phyloP scores from a whole-genome alignment of 2,329 filamentous ascomycete species.

The Aspergillus proliferans region DNA sequence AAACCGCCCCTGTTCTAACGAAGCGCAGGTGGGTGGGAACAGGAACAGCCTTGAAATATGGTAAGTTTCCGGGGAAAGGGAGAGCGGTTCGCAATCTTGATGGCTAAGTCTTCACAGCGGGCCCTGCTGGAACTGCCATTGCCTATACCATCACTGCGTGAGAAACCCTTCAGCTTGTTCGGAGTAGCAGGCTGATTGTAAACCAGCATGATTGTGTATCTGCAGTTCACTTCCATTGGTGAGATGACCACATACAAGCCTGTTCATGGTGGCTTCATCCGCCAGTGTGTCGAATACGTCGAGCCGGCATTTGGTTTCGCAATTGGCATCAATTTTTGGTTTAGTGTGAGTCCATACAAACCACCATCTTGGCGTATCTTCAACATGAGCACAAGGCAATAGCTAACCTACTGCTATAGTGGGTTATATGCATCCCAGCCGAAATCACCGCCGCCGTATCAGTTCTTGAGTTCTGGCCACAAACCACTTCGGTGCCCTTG shows the following conservation, averaged over 20 bases:
- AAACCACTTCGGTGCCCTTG: conserved; percentile 18
- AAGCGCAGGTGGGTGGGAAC: conserved; percentile 26
- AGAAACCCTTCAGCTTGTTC: conserved; percentile 1
- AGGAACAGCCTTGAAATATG: conserved; percentile 28
- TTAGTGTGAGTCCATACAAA: conserved; percentile 12
- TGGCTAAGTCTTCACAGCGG: conserved; percentile 12
- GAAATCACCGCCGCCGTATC: conserved; percentile 31
- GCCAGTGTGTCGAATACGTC: conserved; percentile 26
- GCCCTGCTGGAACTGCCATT: conserved; percentile 27
- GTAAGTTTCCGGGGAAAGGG: conserved; percentile 4
- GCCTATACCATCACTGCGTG: conserved; percentile 28
- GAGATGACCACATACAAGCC: conserved; percentile 29
- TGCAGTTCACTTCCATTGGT: conserved; percentile 27
- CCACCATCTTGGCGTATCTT: background rate
- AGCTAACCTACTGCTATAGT: conserved; percentile 7
- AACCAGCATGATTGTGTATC: conserved; percentile 25
- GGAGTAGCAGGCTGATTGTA: background rate
- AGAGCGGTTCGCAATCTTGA: background rate
- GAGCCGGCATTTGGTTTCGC: conserved; percentile 31
- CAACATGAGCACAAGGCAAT: background rate
- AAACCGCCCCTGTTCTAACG: background rate
- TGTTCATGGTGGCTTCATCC: conserved; percentile 29
- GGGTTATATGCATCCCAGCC: conserved; percentile 28
- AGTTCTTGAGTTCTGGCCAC: conserved; percentile 28
- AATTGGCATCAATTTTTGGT: conserved; percentile 31